Evolutionary conservation across 2,329 filamentous ascomycete genomes (phyloP), one percentile per base, ranked within the genome.

Genomic region (Alternaria brassicae): DNA sequence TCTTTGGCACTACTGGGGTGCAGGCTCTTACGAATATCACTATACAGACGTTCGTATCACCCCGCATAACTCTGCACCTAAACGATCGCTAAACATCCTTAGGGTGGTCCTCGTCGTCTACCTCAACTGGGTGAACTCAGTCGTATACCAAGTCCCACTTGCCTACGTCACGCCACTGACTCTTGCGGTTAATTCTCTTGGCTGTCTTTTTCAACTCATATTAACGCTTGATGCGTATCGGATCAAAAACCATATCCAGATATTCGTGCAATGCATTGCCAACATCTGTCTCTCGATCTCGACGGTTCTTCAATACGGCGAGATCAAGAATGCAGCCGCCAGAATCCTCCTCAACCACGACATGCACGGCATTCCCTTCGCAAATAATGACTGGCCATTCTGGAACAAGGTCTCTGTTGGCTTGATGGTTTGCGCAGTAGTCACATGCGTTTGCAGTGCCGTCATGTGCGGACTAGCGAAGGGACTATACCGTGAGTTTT

Each of bases 201-300:
- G 70, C 19, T 61, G 56, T 30, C 15, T 72, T 5, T 72, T 65
- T 54, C 66, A 72, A 48, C 39, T 61, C 6, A 13, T 57, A 10
- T 58, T 73, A 6, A 59, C 69, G n/a, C 61, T 71, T 7, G 70
- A 73, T 37, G 67, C 70, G 7, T 56, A 68, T 15, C 62, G 64
- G 10, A 62, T 63, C 40, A 70, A 70, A 36, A 72, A 72, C 44
- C 67, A 67, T 34, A 60, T 72, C 9, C 70, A 73, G 49, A 40
- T 72, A 1, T 68, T 68, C 8, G 61, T 58, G 8, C 58, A 65
- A 44, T 67, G 66, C 37, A 40, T 65, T n/a, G 62, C 62, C 36
- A 69, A 73, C 36, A 34, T 65, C 8, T 65, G 60, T 23, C 48
- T 73, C 6, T 63, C 64, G 7, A 28, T 65, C 1, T 65, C 63